Percentiles rank a stretch among this genome's conserved stretches.
Conservation (phyloP, 1,284 basidiomycete genomes). For the Leccinum variabile region DNA sequence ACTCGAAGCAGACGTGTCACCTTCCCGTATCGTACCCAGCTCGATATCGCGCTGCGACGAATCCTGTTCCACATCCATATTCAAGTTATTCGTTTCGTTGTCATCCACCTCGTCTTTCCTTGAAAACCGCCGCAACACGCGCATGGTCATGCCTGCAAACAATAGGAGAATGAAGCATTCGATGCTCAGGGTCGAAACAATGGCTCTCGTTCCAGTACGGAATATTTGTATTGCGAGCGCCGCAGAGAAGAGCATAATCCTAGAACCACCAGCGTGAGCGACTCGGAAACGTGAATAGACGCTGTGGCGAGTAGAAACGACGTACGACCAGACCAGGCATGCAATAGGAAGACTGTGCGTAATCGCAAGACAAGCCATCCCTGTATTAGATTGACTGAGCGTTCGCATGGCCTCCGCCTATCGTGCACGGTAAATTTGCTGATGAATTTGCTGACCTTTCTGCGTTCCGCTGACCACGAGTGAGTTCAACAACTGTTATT, state of each 20-base stretch:
- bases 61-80: conserved; percentile 1
- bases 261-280: not conserved
- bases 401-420: conserved; percentile 13
- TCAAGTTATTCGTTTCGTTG: not conserved
- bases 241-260: conserved; percentile 14
- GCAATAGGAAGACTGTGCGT: conserved; percentile 23
- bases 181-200: conserved; percentile 2
- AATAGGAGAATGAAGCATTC: conserved; percentile 14
- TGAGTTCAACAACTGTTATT: too few species aligned
- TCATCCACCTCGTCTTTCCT: not conserved
- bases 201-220: not conserved
- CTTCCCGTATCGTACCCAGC: not conserved
- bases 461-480: too few species aligned
- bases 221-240: conserved; percentile 19
- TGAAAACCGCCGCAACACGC: conserved; percentile 10
- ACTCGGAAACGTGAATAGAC: not conserved
- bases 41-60: not conserved
- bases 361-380: conserved; percentile 17
- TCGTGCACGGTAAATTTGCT: not conserved
- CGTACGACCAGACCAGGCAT: conserved; percentile 25
- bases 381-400: conserved; percentile 7
- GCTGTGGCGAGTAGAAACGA: not conserved
- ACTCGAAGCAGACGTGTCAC: not conserved
- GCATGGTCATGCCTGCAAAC: conserved; percentile 3
- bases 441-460: too few species aligned